Conservation (phyloP, 441 rosid species). For the Syzygium syzygioides region DNA sequence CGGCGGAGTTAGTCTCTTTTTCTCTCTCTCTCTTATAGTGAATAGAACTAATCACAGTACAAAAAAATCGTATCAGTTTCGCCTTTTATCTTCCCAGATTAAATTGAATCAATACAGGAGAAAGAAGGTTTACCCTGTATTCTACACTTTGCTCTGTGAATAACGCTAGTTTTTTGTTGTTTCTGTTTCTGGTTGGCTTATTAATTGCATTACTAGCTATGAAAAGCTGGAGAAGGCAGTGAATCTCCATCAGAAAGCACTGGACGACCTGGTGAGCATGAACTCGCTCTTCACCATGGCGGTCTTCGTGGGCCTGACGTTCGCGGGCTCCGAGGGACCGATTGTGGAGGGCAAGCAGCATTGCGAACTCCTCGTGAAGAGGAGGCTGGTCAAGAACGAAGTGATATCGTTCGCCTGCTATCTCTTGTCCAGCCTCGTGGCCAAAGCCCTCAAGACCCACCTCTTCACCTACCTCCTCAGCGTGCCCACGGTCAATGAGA, state of each 20-base stretch:
- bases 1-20: neutral
- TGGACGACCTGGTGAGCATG: neutral
- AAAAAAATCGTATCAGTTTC: neutral
- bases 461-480: neutral
- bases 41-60: fast-evolving
- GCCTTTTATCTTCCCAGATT: neutral
- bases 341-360: neutral
- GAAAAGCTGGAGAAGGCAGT: neutral
- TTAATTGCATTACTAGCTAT: neutral
- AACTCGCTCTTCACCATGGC: neutral
- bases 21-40: neutral
- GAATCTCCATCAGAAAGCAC: neutral
- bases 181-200: neutral
- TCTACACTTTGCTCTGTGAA: neutral
- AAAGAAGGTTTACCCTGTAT: neutral
- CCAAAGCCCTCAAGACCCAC: neutral
- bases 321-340: neutral
- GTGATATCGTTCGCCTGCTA: neutral
- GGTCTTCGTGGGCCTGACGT: neutral
- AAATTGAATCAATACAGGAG: neutral
- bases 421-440: slow-evolving; percentile 10
- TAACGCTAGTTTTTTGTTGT: neutral
- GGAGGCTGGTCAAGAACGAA: neutral
- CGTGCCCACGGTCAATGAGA: fast-evolving
- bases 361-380: neutral